A percentile compares a stretch with the other conserved stretches of the same genome.
These are phyloP conservation scores for Mucor indicus DNA, from an alignment of 371 early-diverging fungal genomes.

Conservation along the genomic window DNA sequence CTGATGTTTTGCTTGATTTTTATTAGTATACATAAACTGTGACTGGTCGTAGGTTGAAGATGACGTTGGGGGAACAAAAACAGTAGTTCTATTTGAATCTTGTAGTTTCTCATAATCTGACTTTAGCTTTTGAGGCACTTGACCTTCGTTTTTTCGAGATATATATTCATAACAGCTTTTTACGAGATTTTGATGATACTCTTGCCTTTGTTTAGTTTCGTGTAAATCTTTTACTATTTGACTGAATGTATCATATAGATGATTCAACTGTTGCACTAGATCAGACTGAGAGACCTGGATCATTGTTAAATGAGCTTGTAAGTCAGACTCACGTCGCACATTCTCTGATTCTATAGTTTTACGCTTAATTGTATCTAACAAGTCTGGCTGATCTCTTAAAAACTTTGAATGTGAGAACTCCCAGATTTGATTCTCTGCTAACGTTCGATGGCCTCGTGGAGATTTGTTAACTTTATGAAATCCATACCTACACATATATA, in stretches of 20 bases:
- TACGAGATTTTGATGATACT: slow-evolving; percentile 54
- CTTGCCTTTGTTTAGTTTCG: slow-evolving; percentile 61
- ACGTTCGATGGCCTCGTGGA: slow-evolving; percentile 75
- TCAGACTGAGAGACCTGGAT: slow-evolving; percentile 72
- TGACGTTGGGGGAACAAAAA: too few relatives aligned
- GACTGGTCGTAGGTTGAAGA: too few relatives aligned
- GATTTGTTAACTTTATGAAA: slow-evolving; percentile 86
- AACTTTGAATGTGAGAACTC: slow-evolving; percentile 88
- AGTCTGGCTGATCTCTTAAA: slow-evolving; percentile 68
- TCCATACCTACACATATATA: slow-evolving; percentile 56
- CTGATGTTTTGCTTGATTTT: too few relatives aligned
- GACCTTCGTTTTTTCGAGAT: too few relatives aligned
- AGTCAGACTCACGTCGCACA: slow-evolving; percentile 65
- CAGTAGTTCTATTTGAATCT: too few relatives aligned
- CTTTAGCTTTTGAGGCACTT: too few relatives aligned
- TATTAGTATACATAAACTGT: too few relatives aligned
- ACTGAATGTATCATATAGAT: slow-evolving; percentile 54
- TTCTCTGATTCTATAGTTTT: slow-evolving; percentile 80
- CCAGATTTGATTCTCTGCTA: slow-evolving; percentile 86
- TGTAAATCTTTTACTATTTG: slow-evolving; percentile 52
- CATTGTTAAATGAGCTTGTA: slow-evolving; percentile 68
- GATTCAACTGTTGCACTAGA: slow-evolving; percentile 62
- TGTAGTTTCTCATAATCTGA: too few relatives aligned
- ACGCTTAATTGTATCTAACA: slow-evolving; percentile 82
- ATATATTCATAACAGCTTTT: too few relatives aligned